Base-by-base conservation (phyloP, 345 rosid genomes). In the Gossypioides kirkii region DNA sequence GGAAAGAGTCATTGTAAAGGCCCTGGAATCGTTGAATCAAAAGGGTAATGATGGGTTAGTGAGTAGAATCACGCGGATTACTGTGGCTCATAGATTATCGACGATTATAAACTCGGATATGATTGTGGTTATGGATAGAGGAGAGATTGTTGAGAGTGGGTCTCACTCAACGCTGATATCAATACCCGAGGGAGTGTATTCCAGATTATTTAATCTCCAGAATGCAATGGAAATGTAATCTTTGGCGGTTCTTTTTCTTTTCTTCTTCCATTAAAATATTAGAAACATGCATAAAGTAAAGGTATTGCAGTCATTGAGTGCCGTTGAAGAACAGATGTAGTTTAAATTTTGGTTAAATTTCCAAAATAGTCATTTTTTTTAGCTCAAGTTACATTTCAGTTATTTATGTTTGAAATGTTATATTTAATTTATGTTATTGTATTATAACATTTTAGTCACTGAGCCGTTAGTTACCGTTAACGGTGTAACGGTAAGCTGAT, bases 11-110 rank as follows among this genome's bases (percentile, higher is more conserved):
- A 75, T 86, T 10, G 81, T 80, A 43, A 86, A 78, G 20, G 91
- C 90, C 14, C 75, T 90, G 71, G 94, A 87, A 77, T 76, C 86
- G 22, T 81, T 85, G 46, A 76, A 73, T 38, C 14, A 10, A 25
- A 80, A 79, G 61, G 74, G 74, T 17, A 74, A 76, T 11, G 64
- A 73, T 1, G 79, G 81, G n/a, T 78, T 76, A 2, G 16, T 45
- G 26, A 68, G 75, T 64, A 74, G 76, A 75, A 78, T 87, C 12
- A 89, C 94, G 1, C 88, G 79, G 77, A 78, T 94, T 6, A 91
- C 89, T 6, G 94, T 94, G 65, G 97, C 97, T 32, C 97, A 87
- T 61, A 76, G 98, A 75, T 82, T 94, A 22, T 89, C 98, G 28
- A 91, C 96, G 0, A 76, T 94, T 3, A 87, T 81, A 61, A 87